A percentile compares a stretch with the other conserved stretches of the same genome.
These are phyloP conservation scores for Mollisia scopiformis DNA, from an alignment of 2,329 filamentous ascomycete species.

Conservation along the genomic window DNA sequence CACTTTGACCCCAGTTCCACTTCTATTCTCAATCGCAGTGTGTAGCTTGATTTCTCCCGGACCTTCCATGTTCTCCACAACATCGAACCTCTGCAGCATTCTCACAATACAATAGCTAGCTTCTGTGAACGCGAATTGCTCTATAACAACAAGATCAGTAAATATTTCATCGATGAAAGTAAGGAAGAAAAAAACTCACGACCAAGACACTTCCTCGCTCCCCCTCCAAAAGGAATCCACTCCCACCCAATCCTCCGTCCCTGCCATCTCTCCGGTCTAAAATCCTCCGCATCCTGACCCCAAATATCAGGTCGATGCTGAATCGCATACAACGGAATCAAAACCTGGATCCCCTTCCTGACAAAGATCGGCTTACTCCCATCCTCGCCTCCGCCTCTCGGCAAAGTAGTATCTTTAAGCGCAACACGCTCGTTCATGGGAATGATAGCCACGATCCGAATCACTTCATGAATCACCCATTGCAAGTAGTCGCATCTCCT, in stretches of 20 bases:
- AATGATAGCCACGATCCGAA: conserved; percentile 52
- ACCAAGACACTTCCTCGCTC: conserved; percentile 72
- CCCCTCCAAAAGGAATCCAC: conserved; percentile 75
- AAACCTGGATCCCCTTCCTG: conserved; percentile 28
- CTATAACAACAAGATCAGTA: conserved; percentile 14
- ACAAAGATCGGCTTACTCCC: conserved; percentile 34
- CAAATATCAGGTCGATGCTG: conserved; percentile 59
- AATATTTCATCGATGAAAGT: background rate
- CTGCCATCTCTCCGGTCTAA: conserved; percentile 34
- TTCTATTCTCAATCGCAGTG: conserved; percentile 30
- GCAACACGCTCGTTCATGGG: conserved; percentile 54
- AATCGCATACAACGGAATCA: conserved; percentile 31
- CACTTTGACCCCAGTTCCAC: conserved; percentile 24
- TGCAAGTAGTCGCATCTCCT: conserved; percentile 28
- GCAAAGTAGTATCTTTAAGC: conserved; percentile 43
- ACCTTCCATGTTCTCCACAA: conserved; percentile 23
- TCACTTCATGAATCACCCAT: conserved; percentile 38
- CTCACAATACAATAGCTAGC: conserved; percentile 31
- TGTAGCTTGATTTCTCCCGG: conserved; percentile 21
- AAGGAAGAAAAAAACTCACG: conserved; percentile 31
- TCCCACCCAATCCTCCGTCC: conserved; percentile 67
- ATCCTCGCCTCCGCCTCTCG: conserved; percentile 38
- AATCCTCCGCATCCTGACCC: conserved; percentile 54
- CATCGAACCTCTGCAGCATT: conserved; percentile 35
- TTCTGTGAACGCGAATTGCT: conserved; percentile 37